A percentile compares a stretch with the other conserved stretches of the same genome.
These are phyloP conservation scores for Amaranthus tricolor DNA, from an alignment of 179 eudicot species.

Conservation along the genomic window DNA sequence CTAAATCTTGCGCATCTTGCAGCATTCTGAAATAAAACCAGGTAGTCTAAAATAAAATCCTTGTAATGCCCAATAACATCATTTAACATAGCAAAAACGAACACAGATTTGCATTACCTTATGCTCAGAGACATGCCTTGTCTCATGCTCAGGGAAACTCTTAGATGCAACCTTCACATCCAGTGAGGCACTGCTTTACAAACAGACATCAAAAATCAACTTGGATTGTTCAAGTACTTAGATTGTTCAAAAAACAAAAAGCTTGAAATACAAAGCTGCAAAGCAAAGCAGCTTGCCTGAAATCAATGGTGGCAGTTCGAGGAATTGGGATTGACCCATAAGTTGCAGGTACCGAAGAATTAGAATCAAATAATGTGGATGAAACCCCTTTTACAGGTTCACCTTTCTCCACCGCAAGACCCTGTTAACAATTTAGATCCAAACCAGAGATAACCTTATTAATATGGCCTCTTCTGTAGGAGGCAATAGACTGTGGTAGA, in stretches of 20 bases:
- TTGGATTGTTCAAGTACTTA: neutral
- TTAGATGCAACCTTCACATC: slow-evolving; percentile 66
- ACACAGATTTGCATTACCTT: slow-evolving; percentile 42
- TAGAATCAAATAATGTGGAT: slow-evolving; percentile 45
- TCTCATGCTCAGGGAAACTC: slow-evolving; percentile 66
- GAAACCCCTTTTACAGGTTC: slow-evolving; percentile 64
- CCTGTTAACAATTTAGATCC: slow-evolving; percentile 56
- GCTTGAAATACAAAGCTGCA: neutral
- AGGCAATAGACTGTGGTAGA: no score
- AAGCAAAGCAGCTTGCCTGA: slow-evolving; percentile 42
- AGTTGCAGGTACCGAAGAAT: slow-evolving; percentile 41
- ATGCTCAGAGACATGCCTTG: slow-evolving; percentile 81
- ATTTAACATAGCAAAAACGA: slow-evolving; percentile 6
- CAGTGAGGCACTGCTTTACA: slow-evolving; percentile 42
- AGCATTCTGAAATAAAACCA: slow-evolving; percentile 47
- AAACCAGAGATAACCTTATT: neutral
- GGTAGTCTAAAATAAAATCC: slow-evolving; percentile 19
- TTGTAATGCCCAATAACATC: neutral
- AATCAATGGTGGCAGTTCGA: slow-evolving; percentile 58
- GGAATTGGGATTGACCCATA: slow-evolving; percentile 67
- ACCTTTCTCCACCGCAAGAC: slow-evolving; percentile 90
- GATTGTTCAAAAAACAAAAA: neutral
- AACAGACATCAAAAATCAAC: slow-evolving; percentile 9
- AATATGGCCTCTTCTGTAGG: no score
- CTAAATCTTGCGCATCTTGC: slow-evolving; percentile 90